A percentile compares a stretch with the other conserved stretches of the same genome.
Evolutionary conservation across 139 green algal genomes (phyloP).

Genomic region (Picochlorum sp.): DNA sequence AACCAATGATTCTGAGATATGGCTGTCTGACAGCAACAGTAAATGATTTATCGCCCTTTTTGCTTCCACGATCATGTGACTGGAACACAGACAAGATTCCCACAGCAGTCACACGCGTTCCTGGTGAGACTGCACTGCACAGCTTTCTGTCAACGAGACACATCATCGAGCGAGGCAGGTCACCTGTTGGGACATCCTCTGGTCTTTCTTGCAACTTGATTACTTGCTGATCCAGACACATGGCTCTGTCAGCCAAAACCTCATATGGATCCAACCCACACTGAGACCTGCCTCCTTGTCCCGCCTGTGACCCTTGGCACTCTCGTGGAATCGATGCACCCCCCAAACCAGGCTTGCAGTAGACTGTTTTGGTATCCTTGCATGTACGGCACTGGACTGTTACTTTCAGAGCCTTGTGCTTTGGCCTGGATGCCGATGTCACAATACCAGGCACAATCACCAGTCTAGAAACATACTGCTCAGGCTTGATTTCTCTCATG

Average conservation of each 20-base stretch:
- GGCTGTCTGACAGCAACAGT: conserved; percentile 73
- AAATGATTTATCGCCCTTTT: conserved; percentile 8
- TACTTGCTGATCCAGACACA: conserved; percentile 94
- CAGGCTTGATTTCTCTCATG: conserved; percentile 49
- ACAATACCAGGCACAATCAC: conserved; percentile 96
- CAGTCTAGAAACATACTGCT: conserved; percentile 77
- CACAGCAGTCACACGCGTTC: conserved; percentile 81
- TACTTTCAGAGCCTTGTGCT: conserved; percentile 89
- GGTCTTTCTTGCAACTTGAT: conserved; percentile 94
- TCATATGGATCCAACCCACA: conserved; percentile 79
- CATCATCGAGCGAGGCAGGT: conserved; percentile 81
- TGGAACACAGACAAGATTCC: conserved; percentile 90
- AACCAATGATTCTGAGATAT: conserved; percentile 89
- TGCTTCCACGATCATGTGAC: conserved; percentile 25
- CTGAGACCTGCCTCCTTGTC: conserved; percentile 14
- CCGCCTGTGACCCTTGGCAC: conserved; percentile 40
- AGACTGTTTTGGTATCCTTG: conserved; percentile 44
- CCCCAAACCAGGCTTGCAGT: conserved; percentile 75
- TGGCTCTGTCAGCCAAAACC: conserved; percentile 62
- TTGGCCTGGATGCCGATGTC: conserved; percentile 76
- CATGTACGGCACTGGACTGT: conserved; percentile 85
- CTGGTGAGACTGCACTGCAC: conserved; percentile 69
- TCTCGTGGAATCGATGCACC: conserved; percentile 64
- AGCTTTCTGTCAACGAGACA: conserved; percentile 77
- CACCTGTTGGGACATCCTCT: conserved; percentile 91